phyloP scores from a whole-genome alignment of 2,329 filamentous ascomycete species.

The Cercospora janseana region DNA sequence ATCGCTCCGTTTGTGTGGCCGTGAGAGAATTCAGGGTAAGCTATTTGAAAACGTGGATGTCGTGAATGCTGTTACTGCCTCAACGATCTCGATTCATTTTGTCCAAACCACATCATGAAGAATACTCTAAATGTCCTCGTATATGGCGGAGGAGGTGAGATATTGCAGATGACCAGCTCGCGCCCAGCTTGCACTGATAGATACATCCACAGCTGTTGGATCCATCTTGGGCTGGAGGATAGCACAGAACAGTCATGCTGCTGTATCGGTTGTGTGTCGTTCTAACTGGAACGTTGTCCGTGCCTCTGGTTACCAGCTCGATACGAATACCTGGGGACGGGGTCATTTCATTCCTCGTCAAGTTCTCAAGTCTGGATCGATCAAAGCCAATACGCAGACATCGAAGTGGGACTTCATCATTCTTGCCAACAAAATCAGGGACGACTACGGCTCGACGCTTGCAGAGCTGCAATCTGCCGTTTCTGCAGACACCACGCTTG shows the following conservation, averaged over 20 bases:
- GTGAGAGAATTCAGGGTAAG: too few species aligned
- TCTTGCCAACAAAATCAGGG: slow-evolving; percentile 29
- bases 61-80: too few species aligned
- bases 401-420: slow-evolving; percentile 29
- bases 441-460: slow-evolving; percentile 17
- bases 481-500: slow-evolving; percentile 20
- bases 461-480: slow-evolving; percentile 21
- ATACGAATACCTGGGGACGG: slow-evolving; percentile 28
- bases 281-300: slow-evolving; percentile 27
- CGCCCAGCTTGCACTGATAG: neutral
- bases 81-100: too few species aligned
- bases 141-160: slow-evolving; percentile 24
- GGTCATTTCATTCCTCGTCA: slow-evolving; percentile 26
- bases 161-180: neutral
- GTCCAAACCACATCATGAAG: slow-evolving; percentile 11
- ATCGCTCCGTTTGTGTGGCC: too few species aligned
- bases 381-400: slow-evolving; percentile 10
- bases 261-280: slow-evolving; percentile 29
- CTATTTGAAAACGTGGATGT: too few species aligned
- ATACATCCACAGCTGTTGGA: slow-evolving; percentile 23
- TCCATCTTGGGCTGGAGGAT: slow-evolving; percentile 30
- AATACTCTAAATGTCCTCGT: slow-evolving; percentile 17
- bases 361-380: slow-evolving; percentile 18
- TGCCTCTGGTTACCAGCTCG: slow-evolving; percentile 20
- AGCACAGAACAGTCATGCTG: slow-evolving; percentile 24